Evolutionary conservation across 176 grass and related monocot genomes (phyloP), one percentile per base, ranked within the genome.

Genomic region (Musa schizocarpa): DNA sequence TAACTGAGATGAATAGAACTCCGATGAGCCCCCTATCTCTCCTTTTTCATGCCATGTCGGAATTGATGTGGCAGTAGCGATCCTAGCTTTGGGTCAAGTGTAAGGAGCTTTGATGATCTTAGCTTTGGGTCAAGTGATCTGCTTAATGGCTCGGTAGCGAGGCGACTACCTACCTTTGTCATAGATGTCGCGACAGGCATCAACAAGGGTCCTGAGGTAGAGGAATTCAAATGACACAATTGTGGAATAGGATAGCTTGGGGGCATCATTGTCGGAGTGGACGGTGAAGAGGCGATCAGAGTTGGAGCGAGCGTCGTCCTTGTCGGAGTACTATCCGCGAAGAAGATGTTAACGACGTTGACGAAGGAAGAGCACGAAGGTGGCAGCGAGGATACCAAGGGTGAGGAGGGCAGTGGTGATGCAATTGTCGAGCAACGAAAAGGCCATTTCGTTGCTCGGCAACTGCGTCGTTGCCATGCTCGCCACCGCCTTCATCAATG

Each of bases 271-370:
- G 48, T 86, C 90, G 73, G 68, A 23, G 21, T 87, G 84, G 4
- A 86, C 86, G 0, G 80, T 43, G 78, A 99, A 93, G 19, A 99
- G 88, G 59, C 88, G 92, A 55, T 83, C 81, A 75, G 86, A 83
- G 61, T 94, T 86, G 27, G 80, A 83, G 63, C 88, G 86, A 58
- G 85, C 29, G 71, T 84, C 66, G 69, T 83, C 76, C 22, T 62
- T 57, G 3, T 86, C 84, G 11, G 65, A 57, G 78, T 53, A 64
- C 80, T 65, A 80, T 80, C 72, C 20, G 69, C 84, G 0, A 70
- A 80, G 49, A 79, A 56, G 64, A 5, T 63, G 72, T 53, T 74
- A 80, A 53, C 53, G 50, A 17, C 81, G 88, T 0, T 90, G 80
- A 81, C 85, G 84, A 53, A 26, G 25, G 25, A 26, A 26, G 25